Conservation (phyloP, 306 rosid species). For the Boehmeria nivea region DNA sequence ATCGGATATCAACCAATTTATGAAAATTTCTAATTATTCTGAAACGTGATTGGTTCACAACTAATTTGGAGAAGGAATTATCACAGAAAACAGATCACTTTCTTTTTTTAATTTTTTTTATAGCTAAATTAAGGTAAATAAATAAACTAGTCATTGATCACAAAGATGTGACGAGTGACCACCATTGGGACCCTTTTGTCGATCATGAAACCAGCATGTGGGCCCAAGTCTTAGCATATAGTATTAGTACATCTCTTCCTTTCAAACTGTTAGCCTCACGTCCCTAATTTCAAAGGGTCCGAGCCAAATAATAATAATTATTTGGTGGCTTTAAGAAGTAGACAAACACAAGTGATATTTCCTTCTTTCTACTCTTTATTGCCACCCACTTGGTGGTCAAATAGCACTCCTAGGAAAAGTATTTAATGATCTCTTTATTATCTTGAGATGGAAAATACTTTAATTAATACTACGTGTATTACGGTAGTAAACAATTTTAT, state of each 20-base stretch:
- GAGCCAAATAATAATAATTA: background rate
- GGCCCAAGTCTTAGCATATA: slow-evolving; percentile 32
- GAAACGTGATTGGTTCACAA: no score
- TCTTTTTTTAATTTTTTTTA: no score
- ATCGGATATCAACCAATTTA: no score
- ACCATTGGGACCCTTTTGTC: slow-evolving; percentile 45
- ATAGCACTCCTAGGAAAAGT: background rate
- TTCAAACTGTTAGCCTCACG: slow-evolving; percentile 1
- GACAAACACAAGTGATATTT: background rate
- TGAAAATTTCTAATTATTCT: no score
- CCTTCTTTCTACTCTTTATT: background rate
- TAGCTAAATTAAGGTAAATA: no score
- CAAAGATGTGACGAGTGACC: slow-evolving; percentile 30
- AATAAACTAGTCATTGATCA: slow-evolving; percentile 3
- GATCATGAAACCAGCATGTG: slow-evolving; percentile 37
- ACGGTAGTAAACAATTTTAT: no score
- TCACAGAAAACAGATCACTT: no score
- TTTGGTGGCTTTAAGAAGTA: background rate
- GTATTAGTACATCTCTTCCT: background rate
- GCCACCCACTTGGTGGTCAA: slow-evolving; percentile 3
- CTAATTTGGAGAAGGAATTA: no score
- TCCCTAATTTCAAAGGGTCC: background rate
- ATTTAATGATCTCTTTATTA: no score
- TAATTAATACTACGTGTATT: no score
- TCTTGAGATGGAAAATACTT: no score